These are phyloP conservation scores for Neospora caninum DNA, from an alignment of 169 alveolate species.

Conservation along the genomic window DNA sequence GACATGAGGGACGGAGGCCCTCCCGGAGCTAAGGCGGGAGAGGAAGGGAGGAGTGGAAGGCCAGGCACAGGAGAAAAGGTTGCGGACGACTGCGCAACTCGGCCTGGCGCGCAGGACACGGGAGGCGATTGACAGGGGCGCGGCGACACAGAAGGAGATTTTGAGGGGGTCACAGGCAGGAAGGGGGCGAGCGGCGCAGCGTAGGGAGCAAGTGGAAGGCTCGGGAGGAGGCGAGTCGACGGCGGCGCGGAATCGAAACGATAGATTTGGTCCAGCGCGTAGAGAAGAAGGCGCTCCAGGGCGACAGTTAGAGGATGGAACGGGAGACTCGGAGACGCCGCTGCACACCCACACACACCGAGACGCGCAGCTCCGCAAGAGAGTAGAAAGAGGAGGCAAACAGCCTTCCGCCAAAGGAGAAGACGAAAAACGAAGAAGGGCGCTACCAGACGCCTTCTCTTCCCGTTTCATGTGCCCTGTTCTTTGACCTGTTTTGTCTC, in stretches of 20 bases:
- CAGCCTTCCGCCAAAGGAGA: too few species aligned
- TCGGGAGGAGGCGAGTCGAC: not conserved
- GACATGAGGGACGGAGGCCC: too few species aligned
- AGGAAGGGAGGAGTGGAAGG: too few species aligned
- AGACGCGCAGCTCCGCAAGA: too few species aligned
- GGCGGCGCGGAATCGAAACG: not conserved
- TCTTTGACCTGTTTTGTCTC: not conserved
- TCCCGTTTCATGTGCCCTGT: too few species aligned
- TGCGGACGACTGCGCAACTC: not conserved
- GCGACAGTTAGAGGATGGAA: conserved; percentile 10
- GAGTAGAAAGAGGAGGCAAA: too few species aligned
- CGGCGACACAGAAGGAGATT: not conserved
- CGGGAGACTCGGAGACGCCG: conserved; percentile 1
- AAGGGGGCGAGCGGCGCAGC: not conserved
- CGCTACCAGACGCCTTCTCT: too few species aligned
- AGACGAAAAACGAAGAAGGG: too few species aligned
- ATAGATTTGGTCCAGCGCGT: not conserved
- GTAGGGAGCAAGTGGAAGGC: not conserved
- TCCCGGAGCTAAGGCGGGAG: too few species aligned
- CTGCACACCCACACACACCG: not conserved
- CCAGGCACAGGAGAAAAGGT: too few species aligned
- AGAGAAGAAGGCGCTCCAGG: not conserved
- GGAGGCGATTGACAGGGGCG: not conserved
- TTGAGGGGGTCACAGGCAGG: not conserved
- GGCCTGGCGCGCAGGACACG: not conserved